Evolutionary conservation across 306 rosid species (phyloP).

Genomic region (Betula pendula): DNA sequence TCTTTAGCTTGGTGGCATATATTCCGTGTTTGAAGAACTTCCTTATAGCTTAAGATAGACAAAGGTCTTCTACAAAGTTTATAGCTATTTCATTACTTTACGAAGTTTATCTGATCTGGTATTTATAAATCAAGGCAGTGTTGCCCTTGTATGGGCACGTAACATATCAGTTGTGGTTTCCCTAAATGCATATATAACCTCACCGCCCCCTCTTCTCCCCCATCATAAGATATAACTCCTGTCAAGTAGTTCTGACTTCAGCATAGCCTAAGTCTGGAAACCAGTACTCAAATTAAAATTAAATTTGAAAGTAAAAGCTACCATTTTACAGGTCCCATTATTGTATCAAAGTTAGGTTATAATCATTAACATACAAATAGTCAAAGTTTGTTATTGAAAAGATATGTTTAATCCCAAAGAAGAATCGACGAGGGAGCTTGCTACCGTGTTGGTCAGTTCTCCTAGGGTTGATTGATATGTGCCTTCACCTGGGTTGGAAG

Average conservation of each 20-base stretch:
- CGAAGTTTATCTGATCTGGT: not conserved
- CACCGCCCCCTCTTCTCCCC: not conserved
- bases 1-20: not conserved
- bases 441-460: not conserved
- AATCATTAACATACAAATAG: not conserved
- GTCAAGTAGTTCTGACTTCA: not conserved
- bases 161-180: not conserved
- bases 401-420: not conserved
- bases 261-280: not conserved
- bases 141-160: not conserved
- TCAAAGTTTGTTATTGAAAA: not conserved
- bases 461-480: not conserved
- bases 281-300: not conserved
- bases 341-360: not conserved
- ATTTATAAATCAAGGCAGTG: not conserved
- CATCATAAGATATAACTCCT: not conserved
- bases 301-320: not conserved
- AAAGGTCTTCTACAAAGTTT: not conserved
- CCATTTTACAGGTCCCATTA: not conserved
- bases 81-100: too few relatives aligned
- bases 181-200: not conserved
- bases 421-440: not conserved
- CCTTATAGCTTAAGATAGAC: not conserved
- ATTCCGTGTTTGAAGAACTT: not conserved
- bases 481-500: not conserved